Percentiles rank a stretch among this genome's conserved stretches.
phyloP scores from a whole-genome alignment of 495 filamentous ascomycete species.

The Recurvomyces mirabilis region DNA sequence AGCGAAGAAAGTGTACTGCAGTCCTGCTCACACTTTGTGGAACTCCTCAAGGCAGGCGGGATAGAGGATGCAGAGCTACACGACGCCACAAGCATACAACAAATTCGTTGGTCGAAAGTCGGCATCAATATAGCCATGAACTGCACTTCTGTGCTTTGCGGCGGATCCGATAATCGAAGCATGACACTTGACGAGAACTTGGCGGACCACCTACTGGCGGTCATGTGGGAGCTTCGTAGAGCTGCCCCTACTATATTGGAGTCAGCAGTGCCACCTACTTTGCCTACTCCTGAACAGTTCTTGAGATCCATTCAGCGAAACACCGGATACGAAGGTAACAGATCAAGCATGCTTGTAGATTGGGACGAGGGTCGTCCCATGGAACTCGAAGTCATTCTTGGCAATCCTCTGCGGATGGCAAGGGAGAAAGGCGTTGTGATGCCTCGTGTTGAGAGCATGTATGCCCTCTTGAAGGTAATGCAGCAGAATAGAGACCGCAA shows the following conservation, averaged over 20 bases:
- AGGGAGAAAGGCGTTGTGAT: conserved; percentile 39
- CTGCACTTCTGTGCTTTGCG: conserved; percentile 47
- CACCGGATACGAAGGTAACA: conserved; percentile 38
- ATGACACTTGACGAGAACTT: conserved; percentile 40
- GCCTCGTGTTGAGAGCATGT: conserved; percentile 42
- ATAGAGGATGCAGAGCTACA: conserved; percentile 39
- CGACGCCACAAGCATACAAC: conserved; percentile 41
- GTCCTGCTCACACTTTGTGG: conserved; percentile 24
- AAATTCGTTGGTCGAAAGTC: conserved; percentile 53
- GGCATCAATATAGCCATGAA: conserved; percentile 56
- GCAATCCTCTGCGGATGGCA: conserved; percentile 47
- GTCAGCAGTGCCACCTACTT: conserved; percentile 29
- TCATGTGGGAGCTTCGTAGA: conserved; percentile 49
- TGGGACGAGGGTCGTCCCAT: conserved; percentile 44
- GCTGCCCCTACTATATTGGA: conserved; percentile 44
- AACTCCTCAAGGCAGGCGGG: conserved; percentile 31
- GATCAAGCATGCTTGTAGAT: conserved; percentile 50
- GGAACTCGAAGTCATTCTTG: conserved; percentile 53
- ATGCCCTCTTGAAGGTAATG: conserved; percentile 26
- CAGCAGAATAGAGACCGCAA: neutral
- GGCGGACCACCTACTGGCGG: conserved; percentile 30
- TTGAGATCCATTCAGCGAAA: conserved; percentile 44
- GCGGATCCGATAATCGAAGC: conserved; percentile 40
- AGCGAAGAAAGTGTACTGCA: conserved; percentile 5
- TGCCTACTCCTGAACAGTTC: conserved; percentile 45